A percentile compares a stretch with the other conserved stretches of the same genome.
phyloP scores from a whole-genome alignment of 2,329 filamentous ascomycete genomes.

The Aureobasidium sp. region DNA sequence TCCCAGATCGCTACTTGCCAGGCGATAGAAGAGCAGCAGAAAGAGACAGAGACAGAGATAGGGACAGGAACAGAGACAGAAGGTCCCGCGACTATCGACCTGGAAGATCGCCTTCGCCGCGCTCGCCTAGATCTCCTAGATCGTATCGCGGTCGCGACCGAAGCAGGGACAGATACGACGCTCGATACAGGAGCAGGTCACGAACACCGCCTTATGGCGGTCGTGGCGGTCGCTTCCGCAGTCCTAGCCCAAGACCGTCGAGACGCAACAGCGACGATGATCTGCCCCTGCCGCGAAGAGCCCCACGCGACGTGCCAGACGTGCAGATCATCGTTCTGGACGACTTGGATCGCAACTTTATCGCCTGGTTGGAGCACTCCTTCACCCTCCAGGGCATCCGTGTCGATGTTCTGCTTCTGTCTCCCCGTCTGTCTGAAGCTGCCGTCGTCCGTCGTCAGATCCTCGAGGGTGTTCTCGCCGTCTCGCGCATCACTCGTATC shows the following conservation, averaged over 20 bases:
- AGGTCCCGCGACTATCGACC: conserved; percentile 48
- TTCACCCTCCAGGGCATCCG: conserved; percentile 65
- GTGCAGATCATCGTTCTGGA: conserved; percentile 80
- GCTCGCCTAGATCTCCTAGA: conserved; percentile 12
- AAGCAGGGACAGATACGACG: conserved; percentile 23
- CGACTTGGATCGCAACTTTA: conserved; percentile 68
- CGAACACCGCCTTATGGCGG: conserved; percentile 36
- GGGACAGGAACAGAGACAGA: conserved; percentile 37
- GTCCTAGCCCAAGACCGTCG: conserved; percentile 48
- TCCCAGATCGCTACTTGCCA: conserved; percentile 30
- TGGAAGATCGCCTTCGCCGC: conserved; percentile 38
- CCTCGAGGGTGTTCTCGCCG: conserved; percentile 77
- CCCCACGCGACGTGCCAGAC: conserved; percentile 70
- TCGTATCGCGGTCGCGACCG: neutral
- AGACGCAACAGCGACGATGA: conserved; percentile 48
- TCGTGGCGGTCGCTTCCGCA: conserved; percentile 32
- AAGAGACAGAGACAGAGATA: conserved; percentile 11
- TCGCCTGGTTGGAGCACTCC: conserved; percentile 69
- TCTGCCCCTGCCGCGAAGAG: conserved; percentile 63
- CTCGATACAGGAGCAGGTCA: conserved; percentile 29
- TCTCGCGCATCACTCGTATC: conserved; percentile 61
- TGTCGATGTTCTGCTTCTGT: conserved; percentile 71
- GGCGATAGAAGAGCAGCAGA: conserved; percentile 17
- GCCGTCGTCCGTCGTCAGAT: conserved; percentile 79
- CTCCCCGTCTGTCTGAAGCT: conserved; percentile 64